phyloP scores from a whole-genome alignment of 176 grass and related monocot genomes.

The Zea luxurians region DNA sequence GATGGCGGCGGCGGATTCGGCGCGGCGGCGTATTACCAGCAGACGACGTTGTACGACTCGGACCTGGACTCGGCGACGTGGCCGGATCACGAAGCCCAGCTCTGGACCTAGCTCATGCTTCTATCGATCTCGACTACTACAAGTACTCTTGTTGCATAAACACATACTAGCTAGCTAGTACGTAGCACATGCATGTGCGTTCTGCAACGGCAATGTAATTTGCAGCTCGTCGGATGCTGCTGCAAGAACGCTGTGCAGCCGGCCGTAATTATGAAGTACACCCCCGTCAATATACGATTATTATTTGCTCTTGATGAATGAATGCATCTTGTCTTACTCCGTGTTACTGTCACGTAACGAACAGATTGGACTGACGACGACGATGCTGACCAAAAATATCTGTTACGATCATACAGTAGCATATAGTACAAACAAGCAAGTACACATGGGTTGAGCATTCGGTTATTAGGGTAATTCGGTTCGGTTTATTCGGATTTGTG shows the following conservation, averaged over 20 bases:
- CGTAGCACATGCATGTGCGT: too few relatives aligned
- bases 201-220: too few relatives aligned
- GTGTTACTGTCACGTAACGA: too few relatives aligned
- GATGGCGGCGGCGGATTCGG: not conserved
- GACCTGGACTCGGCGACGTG: conserved; percentile 41
- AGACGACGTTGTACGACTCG: conserved; percentile 35
- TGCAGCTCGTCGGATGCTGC: too few relatives aligned
- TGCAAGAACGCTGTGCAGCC: too few relatives aligned
- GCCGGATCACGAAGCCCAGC: conserved; percentile 39
- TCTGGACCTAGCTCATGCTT: conserved; percentile 14
- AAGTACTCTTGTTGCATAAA: too few relatives aligned
- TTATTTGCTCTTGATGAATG: not conserved
- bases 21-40: not conserved
- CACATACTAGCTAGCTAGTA: too few relatives aligned
- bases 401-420: not conserved
- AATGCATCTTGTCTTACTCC: too few relatives aligned
- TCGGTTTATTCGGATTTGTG: too few relatives aligned
- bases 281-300: not conserved
- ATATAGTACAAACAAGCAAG: not conserved
- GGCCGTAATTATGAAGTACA: too few relatives aligned
- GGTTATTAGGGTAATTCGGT: too few relatives aligned
- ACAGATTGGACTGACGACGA: not conserved
- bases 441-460: not conserved
- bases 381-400: not conserved
- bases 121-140: too few relatives aligned